Base-by-base conservation (phyloP, 768 basidiomycete species). In the Kwoniella mangroviensis region DNA sequence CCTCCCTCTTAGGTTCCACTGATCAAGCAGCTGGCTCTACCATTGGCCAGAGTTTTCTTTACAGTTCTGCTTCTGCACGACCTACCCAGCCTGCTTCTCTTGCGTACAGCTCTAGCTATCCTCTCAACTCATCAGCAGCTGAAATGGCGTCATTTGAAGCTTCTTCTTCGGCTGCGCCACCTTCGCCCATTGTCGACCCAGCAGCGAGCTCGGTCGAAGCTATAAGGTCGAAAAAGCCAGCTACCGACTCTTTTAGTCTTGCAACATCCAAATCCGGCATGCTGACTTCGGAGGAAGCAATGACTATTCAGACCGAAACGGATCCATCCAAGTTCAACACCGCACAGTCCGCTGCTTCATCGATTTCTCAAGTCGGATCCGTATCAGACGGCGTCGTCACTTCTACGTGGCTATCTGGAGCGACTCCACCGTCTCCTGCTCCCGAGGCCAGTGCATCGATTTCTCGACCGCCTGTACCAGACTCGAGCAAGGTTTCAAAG, bases 291-390 rank as follows among this genome's bases (percentile, higher is more conserved):
- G 24, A 57, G 4, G 12, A 21, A 5, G 19, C 3, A 13, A 57
- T 57, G 56, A 57, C 56, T 34, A 57, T 57, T 11, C 56, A 57
- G 13, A 57, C 56, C 3, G 56, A 57, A 13, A 57, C 34, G 4
- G 56, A 57, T 57, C 3, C 56, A 2, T 57, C 56, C 10, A 57
- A 26, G 1, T 57, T 57, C 26, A 9, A 57, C 13, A 57, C 53
- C 15, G 53, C 53, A 10, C 1, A 49, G 45, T 4, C 45, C 12
- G 13, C 45, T 49, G 45, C 45, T 2, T 49, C 45, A 15, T 49
- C 45, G 13, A 3, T 49, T 11, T 49, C 45, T 49, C 45, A 49
- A 6, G 19, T 17, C 45, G 45, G 6, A 13, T 17, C 45, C 19
- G 10, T 49, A 9, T 49, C 45, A 49, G 45, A 49, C 6, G 10